phyloP scores from a whole-genome alignment of 2,329 filamentous ascomycete species.

The Knufia petricola region DNA sequence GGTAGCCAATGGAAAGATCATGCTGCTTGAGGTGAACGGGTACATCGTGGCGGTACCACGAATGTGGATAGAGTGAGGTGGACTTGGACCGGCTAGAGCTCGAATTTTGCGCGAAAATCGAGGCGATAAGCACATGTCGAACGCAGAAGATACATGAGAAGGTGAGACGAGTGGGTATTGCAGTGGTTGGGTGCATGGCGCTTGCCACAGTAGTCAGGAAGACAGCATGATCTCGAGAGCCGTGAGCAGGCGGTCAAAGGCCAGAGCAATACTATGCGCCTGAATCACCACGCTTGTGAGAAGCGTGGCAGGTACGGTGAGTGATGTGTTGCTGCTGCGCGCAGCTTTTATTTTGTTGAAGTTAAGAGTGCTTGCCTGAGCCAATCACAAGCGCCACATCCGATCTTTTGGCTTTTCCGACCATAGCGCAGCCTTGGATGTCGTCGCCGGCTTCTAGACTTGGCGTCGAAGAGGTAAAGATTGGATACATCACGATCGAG shows the following conservation, averaged over 20 bases:
- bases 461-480: too few species aligned
- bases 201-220: neutral
- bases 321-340: neutral
- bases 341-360: neutral
- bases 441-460: too few species aligned
- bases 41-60: neutral
- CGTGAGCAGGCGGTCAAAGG: constrained; percentile 1
- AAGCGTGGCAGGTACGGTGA: neutral
- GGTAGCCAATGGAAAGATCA: too few species aligned
- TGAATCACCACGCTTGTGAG: neutral
- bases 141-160: neutral
- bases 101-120: neutral
- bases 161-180: neutral
- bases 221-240: neutral
- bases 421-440: too few species aligned
- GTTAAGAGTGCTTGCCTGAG: neutral
- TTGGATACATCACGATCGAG: too few species aligned
- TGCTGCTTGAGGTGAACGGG: neutral
- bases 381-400: too few species aligned
- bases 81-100: neutral
- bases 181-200: neutral
- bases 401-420: too few species aligned
- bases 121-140: neutral
- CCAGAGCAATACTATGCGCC: too few species aligned
- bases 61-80: neutral